Percentiles rank a stretch among this genome's conserved stretches.
These are phyloP conservation scores for Lepidium africanum DNA, from an alignment of 345 rosid genomes.

Conservation along the genomic window DNA sequence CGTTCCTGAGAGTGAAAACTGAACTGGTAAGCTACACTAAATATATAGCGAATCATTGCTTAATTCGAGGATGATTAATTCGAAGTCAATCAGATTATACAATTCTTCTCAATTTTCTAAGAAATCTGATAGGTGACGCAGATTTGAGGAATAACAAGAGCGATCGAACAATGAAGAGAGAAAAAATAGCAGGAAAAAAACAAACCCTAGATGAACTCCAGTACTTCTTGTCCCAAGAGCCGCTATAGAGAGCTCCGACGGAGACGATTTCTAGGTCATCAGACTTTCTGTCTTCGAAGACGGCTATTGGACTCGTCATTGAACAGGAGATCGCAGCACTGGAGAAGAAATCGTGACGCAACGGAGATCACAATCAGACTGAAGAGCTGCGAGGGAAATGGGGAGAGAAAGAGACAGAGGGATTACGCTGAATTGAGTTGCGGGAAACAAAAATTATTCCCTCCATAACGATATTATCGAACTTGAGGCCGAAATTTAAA, in stretches of 20 bases:
- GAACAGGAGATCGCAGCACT: neutral
- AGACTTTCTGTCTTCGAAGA: constrained; percentile 23
- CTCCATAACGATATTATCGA: constrained; percentile 1
- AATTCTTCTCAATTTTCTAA: no score
- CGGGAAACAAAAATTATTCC: constrained; percentile 20
- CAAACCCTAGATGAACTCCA: constrained; percentile 97
- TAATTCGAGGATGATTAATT: no score
- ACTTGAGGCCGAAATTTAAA: neutral
- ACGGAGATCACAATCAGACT: neutral
- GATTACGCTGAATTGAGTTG: neutral
- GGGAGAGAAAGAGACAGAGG: neutral
- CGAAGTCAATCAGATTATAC: neutral
- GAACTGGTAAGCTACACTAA: neutral
- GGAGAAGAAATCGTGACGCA: constrained; percentile 1
- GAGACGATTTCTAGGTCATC: constrained; percentile 72
- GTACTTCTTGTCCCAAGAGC: constrained; percentile 83
- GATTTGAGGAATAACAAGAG: neutral
- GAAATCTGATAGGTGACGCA: neutral
- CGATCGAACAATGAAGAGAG: neutral
- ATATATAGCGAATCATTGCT: neutral
- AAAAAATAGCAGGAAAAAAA: neutral
- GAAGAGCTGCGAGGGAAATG: neutral
- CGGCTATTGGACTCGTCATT: constrained; percentile 41
- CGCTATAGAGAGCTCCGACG: constrained; percentile 64
- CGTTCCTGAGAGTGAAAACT: neutral